Evolutionary conservation across 768 basidiomycete genomes (phyloP).

Genomic region (Candolleomyces aberdarensis): DNA sequence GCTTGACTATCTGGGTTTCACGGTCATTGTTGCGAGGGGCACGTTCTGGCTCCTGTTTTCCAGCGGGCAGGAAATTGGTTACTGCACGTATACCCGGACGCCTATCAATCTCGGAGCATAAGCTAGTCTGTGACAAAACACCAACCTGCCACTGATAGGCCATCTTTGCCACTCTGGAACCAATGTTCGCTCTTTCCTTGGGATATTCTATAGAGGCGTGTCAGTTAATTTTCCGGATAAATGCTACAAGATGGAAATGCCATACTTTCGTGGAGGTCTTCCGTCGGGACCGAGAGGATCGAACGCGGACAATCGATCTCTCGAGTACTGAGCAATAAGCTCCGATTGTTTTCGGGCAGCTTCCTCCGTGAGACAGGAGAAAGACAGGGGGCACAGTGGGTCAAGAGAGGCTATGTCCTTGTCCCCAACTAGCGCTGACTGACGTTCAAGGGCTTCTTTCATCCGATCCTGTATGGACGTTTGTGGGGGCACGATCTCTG

Average conservation of each 20-base stretch:
- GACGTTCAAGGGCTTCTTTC: slow-evolving; percentile 46
- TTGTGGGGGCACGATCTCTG: slow-evolving; percentile 41
- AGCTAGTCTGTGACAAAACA: background rate
- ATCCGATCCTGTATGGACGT: slow-evolving; percentile 46
- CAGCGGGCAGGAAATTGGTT: background rate
- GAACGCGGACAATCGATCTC: slow-evolving; percentile 44
- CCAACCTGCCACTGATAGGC: slow-evolving; percentile 52
- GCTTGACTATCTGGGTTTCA: slow-evolving; percentile 7
- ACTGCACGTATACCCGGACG: background rate
- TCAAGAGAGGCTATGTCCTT: slow-evolving; percentile 43
- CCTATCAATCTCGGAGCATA: background rate
- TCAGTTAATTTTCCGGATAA: background rate
- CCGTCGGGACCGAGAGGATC: slow-evolving; percentile 57
- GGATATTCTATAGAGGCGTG: slow-evolving; percentile 39
- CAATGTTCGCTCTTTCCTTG: slow-evolving; percentile 58
- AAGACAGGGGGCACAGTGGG: slow-evolving; percentile 63
- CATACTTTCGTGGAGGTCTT: slow-evolving; percentile 60
- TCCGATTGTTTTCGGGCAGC: slow-evolving; percentile 51
- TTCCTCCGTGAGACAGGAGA: slow-evolving; percentile 57
- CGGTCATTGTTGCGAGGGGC: background rate
- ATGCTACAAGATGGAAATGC: background rate
- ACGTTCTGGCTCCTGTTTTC: background rate
- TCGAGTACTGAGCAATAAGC: slow-evolving; percentile 42
- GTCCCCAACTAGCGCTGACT: slow-evolving; percentile 51
- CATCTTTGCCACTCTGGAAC: slow-evolving; percentile 57